These are phyloP conservation scores for Collybia sordida DNA, from an alignment of 768 basidiomycete species.

Conservation along the genomic window DNA sequence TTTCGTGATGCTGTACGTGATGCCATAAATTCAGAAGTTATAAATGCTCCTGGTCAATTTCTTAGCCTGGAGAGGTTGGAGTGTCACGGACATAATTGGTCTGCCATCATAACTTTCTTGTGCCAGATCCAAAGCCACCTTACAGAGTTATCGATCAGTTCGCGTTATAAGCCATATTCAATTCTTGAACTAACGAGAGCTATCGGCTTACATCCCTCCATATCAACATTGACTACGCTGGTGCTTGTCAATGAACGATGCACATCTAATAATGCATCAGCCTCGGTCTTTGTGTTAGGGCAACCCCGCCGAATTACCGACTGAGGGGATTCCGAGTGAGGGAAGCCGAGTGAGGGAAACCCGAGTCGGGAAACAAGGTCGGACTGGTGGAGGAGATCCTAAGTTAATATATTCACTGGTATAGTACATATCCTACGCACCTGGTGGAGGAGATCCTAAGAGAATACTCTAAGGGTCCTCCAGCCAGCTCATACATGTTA, in stretches of 20 bases:
- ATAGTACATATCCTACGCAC: too few species aligned
- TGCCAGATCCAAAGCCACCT: background rate
- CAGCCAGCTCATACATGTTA: too few species aligned
- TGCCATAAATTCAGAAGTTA: too few species aligned
- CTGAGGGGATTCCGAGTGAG: too few species aligned
- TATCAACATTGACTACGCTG: background rate
- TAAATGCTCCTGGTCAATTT: constrained; percentile 1
- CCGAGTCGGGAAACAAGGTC: too few species aligned
- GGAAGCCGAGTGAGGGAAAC: too few species aligned
- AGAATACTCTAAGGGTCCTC: too few species aligned
- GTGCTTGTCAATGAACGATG: too few species aligned
- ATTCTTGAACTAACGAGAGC: background rate
- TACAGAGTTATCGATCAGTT: background rate
- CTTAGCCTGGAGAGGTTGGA: background rate
- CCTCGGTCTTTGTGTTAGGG: background rate
- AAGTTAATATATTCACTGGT: too few species aligned
- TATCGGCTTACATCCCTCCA: background rate
- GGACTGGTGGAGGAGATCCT: too few species aligned
- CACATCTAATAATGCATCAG: background rate
- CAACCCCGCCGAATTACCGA: background rate
- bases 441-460: too few species aligned
- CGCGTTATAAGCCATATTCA: background rate
- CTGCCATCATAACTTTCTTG: background rate
- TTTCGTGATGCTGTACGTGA: too few species aligned
- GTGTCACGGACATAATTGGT: background rate